phyloP scores from a whole-genome alignment of 768 basidiomycete genomes.

The Fomitopsis serialis region DNA sequence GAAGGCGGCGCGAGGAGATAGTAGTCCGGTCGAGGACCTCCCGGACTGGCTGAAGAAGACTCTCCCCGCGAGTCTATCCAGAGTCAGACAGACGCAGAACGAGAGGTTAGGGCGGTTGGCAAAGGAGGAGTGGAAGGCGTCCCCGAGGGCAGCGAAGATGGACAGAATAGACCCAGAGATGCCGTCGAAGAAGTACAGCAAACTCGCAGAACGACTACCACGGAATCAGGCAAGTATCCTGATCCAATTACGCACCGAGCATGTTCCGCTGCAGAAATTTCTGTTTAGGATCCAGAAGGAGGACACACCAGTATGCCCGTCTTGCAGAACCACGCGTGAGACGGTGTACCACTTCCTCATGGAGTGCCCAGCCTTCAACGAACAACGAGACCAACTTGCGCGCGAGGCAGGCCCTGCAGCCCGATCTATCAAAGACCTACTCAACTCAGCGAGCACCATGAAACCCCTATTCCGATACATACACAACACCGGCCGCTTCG shows the following conservation, averaged over 20 bases:
- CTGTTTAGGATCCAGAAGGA: too few relatives aligned
- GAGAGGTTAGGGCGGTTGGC: neutral
- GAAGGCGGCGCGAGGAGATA: too few relatives aligned
- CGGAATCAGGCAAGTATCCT: slow-evolving; percentile 11
- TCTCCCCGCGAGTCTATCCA: slow-evolving; percentile 6
- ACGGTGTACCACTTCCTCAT: slow-evolving; percentile 15
- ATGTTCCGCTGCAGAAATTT: slow-evolving; percentile 25
- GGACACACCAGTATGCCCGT: slow-evolving; percentile 7
- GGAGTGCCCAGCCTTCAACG: too few relatives aligned
- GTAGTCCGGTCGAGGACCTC: too few relatives aligned
- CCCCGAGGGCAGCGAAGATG: neutral
- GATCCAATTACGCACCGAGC: slow-evolving; percentile 28
- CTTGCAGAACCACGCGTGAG: slow-evolving; percentile 4
- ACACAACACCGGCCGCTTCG: too few relatives aligned
- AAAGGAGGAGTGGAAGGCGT: neutral
- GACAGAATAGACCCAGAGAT: neutral
- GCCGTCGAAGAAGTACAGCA: slow-evolving; percentile 2
- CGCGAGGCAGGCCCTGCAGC: too few relatives aligned
- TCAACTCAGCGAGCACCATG: too few relatives aligned
- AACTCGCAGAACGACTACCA: neutral
- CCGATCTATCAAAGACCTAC: too few relatives aligned
- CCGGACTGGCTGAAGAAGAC: too few relatives aligned
- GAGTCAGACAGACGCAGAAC: neutral
- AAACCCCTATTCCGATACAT: too few relatives aligned
- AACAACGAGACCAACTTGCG: too few relatives aligned